Base-by-base conservation (phyloP, 169 alveolate genomes). In the Cryptosporidium tyzzeri region DNA sequence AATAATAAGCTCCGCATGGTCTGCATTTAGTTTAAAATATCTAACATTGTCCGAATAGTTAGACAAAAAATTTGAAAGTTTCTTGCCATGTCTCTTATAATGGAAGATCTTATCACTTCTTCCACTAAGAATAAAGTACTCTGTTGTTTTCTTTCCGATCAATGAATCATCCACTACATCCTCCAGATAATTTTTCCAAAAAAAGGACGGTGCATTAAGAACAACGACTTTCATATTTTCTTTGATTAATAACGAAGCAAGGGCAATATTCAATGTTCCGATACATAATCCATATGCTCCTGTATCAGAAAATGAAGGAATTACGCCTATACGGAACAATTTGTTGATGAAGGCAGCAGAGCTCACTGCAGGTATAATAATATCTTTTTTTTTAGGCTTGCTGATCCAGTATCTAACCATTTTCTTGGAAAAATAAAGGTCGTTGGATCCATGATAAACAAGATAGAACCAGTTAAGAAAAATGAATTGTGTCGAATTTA, bases 291-390 rank as follows among this genome's bases (percentile, higher is more conserved):
- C 89, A 59, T 80, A 80, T 45, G 65, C 59, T 8, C 69, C 89
- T 14, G 89, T 44, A 48, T 80, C 33, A 29, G 65, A 29, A 26
- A 80, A 5, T 9, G 89, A 80, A n/a, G 89, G 89, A 41, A 80
- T 80, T 16, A 62, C 68, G 9, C 89, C 89, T 14, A 80, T 33
- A 12, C 89, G 55, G 21, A 16, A 31, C 33, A 80, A 62, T 21
- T 65, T 80, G 21, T 80, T 80, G 16, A 80, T 80, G 48, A 62
- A 62, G 21, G 89, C 89, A 8, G 75, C 75, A n/a, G 89, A 29
- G 35, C 89, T 80, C n/a, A 80, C 59, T 80, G 75, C 89, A 14
- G 89, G 89, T 16, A 48, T 33, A 48, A 80, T 31, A n/a, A 80
- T 29, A 39, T 80, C 73, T 23, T n/a, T 45, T n/a, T 80, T 61